Evolutionary conservation across 2,329 filamentous ascomycete species (phyloP).

Genomic region (Diaporthe citrichinensis): DNA sequence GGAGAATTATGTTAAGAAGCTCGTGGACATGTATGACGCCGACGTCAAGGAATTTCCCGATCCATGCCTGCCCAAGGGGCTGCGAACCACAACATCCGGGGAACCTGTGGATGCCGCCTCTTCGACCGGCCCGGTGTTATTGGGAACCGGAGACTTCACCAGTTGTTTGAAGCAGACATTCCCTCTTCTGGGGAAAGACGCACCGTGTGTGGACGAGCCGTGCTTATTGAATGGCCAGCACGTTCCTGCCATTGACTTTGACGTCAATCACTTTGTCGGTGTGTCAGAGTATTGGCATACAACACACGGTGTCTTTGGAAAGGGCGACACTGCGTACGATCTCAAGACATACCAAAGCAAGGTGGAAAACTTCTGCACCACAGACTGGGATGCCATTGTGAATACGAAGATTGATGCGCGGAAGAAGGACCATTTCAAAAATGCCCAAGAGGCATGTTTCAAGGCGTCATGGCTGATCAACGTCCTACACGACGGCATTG

Average conservation of each 20-base stretch:
- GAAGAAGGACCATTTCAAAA: conserved; percentile 81
- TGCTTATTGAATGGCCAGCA: conserved; percentile 93
- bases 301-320: conserved; percentile 92
- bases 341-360: conserved; percentile 89
- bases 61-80: conserved; percentile 86
- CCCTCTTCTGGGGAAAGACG: conserved; percentile 90
- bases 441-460: conserved; percentile 92
- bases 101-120: conserved; percentile 59
- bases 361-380: conserved; percentile 87
- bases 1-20: conserved; percentile 82
- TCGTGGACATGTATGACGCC: conserved; percentile 76
- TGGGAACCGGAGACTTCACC: conserved; percentile 89
- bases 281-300: conserved; percentile 99
- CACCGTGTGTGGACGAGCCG: conserved; percentile 84
- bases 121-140: conserved; percentile 64
- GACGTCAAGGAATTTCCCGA: conserved; percentile 81
- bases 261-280: conserved; percentile 96
- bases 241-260: conserved; percentile 95
- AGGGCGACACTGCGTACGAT: conserved; percentile 88
- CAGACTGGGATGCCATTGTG: conserved; percentile 82
- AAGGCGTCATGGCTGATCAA: conserved; percentile 99
- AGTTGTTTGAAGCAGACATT: conserved; percentile 87
- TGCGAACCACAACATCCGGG: conserved; percentile 82
- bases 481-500: conserved; percentile 94
- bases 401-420: conserved; percentile 73